These are phyloP conservation scores for Antarctomyces pellizariae DNA, from an alignment of 495 filamentous ascomycete species.

Conservation along the genomic window DNA sequence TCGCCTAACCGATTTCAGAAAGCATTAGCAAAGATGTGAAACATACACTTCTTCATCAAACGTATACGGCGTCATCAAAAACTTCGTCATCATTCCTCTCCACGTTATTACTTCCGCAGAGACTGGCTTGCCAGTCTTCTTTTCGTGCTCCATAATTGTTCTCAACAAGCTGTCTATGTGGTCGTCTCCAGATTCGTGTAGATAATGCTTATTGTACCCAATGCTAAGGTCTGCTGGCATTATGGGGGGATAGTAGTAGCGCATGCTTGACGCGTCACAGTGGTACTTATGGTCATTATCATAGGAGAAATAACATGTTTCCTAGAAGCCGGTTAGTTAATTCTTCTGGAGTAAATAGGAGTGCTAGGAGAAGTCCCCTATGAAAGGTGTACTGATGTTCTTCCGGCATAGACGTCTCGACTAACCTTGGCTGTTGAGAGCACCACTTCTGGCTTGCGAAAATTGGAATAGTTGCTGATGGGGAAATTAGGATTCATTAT, in stretches of 20 bases:
- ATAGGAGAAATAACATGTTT: constrained; percentile 81
- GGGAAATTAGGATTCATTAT: no score
- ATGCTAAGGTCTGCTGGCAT: constrained; percentile 46
- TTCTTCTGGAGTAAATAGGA: neutral
- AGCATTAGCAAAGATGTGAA: neutral
- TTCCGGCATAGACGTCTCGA: constrained; percentile 1
- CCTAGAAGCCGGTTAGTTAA: constrained; percentile 25
- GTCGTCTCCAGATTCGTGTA: constrained; percentile 62
- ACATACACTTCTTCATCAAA: neutral
- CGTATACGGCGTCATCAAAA: constrained; percentile 10
- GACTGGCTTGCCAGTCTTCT: constrained; percentile 35
- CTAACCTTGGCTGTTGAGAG: neutral
- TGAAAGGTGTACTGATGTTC: neutral
- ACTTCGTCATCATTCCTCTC: constrained; percentile 98
- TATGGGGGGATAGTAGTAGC: constrained; percentile 67
- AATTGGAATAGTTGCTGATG: neutral
- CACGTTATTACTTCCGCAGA: constrained; percentile 74
- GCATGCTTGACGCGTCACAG: constrained; percentile 51
- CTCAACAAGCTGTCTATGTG: constrained; percentile 69
- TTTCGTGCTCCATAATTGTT: constrained; percentile 50
- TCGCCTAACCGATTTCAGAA: neutral
- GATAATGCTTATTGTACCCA: constrained; percentile 72
- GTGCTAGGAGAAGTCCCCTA: neutral
- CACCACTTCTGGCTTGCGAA: constrained; percentile 1
- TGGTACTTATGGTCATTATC: constrained; percentile 57